These are phyloP conservation scores for Neurospora sp. DNA, from an alignment of 495 filamentous ascomycete genomes.

Conservation along the genomic window DNA sequence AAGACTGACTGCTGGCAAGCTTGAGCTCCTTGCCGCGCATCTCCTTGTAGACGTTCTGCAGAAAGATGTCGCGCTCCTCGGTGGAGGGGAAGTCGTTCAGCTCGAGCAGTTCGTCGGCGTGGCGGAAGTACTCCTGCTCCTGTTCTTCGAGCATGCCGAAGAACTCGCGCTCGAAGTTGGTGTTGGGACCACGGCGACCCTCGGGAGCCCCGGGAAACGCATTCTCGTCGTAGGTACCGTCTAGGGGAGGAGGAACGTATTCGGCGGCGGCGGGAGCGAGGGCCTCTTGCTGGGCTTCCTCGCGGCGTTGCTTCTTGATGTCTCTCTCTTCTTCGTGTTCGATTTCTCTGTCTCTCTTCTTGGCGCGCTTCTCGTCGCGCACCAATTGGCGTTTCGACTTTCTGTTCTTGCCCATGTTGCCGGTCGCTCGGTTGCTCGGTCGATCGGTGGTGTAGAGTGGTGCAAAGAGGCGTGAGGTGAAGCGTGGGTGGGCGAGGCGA, in stretches of 20 bases:
- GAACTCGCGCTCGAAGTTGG: conserved; percentile 47
- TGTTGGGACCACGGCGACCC: background rate
- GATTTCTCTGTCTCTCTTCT: conserved; percentile 23
- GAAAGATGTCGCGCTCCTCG: conserved; percentile 71
- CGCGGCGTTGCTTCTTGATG: conserved; percentile 29
- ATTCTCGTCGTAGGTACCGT: conserved; percentile 14
- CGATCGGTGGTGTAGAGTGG: background rate
- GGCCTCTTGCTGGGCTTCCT: conserved; percentile 10
- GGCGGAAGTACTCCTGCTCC: conserved; percentile 90
- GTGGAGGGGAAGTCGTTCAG: conserved; percentile 68
- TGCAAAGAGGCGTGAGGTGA: background rate
- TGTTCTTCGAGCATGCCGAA: conserved; percentile 83
- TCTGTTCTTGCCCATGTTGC: conserved; percentile 23
- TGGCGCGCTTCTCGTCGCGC: conserved; percentile 37
- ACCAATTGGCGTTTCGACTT: conserved; percentile 37
- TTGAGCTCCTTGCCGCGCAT: conserved; percentile 89
- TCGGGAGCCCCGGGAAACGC: conserved; percentile 8
- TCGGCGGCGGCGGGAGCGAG: conserved; percentile 9
- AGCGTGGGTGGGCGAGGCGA: background rate
- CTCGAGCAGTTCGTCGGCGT: conserved; percentile 80
- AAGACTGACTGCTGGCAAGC: conserved; percentile 88
- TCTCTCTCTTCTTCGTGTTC: conserved; percentile 20
- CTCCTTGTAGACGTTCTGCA: conserved; percentile 77
- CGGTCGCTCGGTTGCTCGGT: background rate
- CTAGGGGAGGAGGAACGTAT: conserved; percentile 20